A percentile compares a stretch with the other conserved stretches of the same genome.
phyloP scores from a whole-genome alignment of 768 basidiomycete species.

The Lactarius pseudohatsudake region DNA sequence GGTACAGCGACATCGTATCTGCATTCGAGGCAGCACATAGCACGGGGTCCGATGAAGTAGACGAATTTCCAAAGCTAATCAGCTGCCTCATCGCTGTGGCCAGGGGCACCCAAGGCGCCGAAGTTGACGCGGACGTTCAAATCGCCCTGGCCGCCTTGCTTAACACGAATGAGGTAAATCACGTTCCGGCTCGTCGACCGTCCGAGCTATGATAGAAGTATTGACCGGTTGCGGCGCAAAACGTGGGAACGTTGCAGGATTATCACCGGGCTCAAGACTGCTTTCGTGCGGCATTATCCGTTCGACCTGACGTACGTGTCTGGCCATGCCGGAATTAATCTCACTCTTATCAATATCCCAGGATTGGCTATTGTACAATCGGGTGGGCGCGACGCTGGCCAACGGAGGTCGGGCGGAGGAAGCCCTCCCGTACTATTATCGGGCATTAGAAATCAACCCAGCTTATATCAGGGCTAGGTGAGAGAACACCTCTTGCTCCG shows the following conservation, averaged over 20 bases:
- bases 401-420: constrained; percentile 79
- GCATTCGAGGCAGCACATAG: constrained; percentile 36
- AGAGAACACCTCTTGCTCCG: constrained; percentile 24
- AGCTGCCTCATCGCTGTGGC: constrained; percentile 83
- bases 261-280: constrained; percentile 93
- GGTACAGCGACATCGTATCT: constrained; percentile 49
- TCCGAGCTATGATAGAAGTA: neutral
- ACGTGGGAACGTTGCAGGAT: constrained; percentile 51
- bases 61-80: constrained; percentile 57
- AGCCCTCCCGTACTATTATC: constrained; percentile 85
- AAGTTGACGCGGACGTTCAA: constrained; percentile 92
- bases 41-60: constrained; percentile 35
- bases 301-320: constrained; percentile 77
- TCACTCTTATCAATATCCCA: constrained; percentile 34
- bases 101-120: constrained; percentile 46
- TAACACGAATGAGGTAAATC: constrained; percentile 80
- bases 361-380: constrained; percentile 93
- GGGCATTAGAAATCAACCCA: constrained; percentile 84
- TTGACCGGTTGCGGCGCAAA: neutral
- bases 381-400: constrained; percentile 92
- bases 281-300: constrained; percentile 83
- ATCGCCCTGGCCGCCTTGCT: constrained; percentile 91
- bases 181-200: neutral
- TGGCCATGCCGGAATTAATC: neutral
- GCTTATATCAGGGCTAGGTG: constrained; percentile 87